Evolutionary conservation across 495 filamentous ascomycete genomes (phyloP).

Genomic region (Clavariopsis aquatica): DNA sequence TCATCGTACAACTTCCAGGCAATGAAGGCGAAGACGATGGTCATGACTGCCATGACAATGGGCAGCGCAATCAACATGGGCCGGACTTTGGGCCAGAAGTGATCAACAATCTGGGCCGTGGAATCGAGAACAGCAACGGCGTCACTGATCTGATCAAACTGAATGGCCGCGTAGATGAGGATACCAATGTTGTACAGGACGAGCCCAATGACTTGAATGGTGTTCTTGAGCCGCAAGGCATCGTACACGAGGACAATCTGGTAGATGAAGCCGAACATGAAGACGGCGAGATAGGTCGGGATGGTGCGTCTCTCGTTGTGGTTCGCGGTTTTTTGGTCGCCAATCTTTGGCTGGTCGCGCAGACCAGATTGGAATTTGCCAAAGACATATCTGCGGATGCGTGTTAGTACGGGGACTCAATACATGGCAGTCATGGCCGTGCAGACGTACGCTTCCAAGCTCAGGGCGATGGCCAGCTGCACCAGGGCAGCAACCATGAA

Average conservation of each 20-base stretch:
- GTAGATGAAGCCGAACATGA: constrained; percentile 96
- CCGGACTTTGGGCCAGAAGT: constrained; percentile 65
- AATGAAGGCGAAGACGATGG: constrained; percentile 68
- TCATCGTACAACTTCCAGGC: constrained; percentile 97
- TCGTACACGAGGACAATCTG: constrained; percentile 87
- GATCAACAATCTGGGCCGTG: constrained; percentile 16
- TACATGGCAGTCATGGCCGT: background rate
- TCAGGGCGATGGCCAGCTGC: constrained; percentile 77
- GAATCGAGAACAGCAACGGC: constrained; percentile 58
- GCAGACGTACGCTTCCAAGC: constrained; percentile 76
- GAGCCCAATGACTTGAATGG: constrained; percentile 95
- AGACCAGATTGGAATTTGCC: constrained; percentile 64
- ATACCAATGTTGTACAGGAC: constrained; percentile 89
- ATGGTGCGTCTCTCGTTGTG: constrained; percentile 63
- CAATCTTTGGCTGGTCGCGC: background rate
- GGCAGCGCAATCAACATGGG: constrained; percentile 86
- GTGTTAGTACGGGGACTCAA: constrained; percentile 14
- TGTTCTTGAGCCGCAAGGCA: constrained; percentile 92
- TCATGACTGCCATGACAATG: constrained; percentile 74
- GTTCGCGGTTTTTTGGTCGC: constrained; percentile 26
- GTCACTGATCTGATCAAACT: constrained; percentile 80
- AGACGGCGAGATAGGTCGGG: constrained; percentile 89
- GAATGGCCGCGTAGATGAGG: constrained; percentile 87
- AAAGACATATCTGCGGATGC: constrained; percentile 69
- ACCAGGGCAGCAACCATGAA: constrained; percentile 73